Evolutionary conservation across 148 eudicot species (phyloP).

Genomic region (Chenopodium suecicum): DNA sequence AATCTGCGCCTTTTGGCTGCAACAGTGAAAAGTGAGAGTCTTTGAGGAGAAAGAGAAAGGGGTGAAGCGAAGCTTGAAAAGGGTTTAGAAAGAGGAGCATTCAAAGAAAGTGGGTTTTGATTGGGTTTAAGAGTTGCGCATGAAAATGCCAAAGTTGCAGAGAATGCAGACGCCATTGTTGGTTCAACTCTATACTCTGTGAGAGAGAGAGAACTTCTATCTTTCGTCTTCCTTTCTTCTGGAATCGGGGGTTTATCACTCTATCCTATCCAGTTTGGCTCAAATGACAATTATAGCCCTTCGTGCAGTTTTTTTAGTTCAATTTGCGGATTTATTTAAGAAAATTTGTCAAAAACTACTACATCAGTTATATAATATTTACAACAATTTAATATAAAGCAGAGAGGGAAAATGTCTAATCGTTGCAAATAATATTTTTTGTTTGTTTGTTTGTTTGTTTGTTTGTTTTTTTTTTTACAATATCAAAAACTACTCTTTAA

Average conservation of each 20-base stretch:
- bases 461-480: too few species aligned
- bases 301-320: too few species aligned
- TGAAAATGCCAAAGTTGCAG: slow-evolving; percentile 39
- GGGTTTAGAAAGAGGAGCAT: slow-evolving; percentile 32
- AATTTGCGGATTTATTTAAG: too few species aligned
- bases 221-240: not conserved
- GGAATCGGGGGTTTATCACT: not conserved
- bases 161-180: slow-evolving; percentile 32
- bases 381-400: too few species aligned
- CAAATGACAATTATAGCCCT: slow-evolving; percentile 19
- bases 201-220: slow-evolving; percentile 3
- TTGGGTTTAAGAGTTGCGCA: slow-evolving; percentile 19
- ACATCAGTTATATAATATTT: too few species aligned
- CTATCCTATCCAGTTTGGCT: slow-evolving; percentile 22
- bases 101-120: slow-evolving; percentile 27
- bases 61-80: slow-evolving; percentile 34
- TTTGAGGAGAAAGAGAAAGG: slow-evolving; percentile 34
- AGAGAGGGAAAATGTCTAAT: too few species aligned
- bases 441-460: too few species aligned
- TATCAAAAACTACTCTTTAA: too few species aligned
- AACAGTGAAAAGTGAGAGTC: slow-evolving; percentile 30
- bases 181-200: not conserved
- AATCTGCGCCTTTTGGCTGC: slow-evolving; percentile 31
- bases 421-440: too few species aligned
- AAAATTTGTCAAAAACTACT: too few species aligned